Base-by-base conservation (phyloP, 768 basidiomycete genomes). In the Pleurotus pulmonarius region DNA sequence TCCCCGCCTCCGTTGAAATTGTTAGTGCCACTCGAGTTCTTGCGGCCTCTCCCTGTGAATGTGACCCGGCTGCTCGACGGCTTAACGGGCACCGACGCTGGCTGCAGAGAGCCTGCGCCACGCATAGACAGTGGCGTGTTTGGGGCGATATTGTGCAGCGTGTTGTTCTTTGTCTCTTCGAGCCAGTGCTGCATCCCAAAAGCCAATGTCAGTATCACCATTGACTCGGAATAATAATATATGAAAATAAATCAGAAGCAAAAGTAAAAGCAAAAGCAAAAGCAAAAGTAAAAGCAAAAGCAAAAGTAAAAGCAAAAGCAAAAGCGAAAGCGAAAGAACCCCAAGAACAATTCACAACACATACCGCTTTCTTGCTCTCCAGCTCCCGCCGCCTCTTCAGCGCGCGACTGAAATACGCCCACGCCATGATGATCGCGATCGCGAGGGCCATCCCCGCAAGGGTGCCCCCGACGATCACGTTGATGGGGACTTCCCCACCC, bases 401-500 rank as follows among this genome's bases (percentile, higher is more conserved):
- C 25, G 63, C 64, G 59, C 65, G 69, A 13, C 78, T 75, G 79
- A 79, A 82, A 56, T 68, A 75, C 41, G 73, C 64, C 80, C 81
- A 85, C 18, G 68, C 69, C 40, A 76, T 57, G 6, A 75, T 74
- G 4, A 71, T 64, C 5, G 69, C 62, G 15, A 83, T 55, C 4
- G 80, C 82, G 9, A 85, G 68, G 6, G 74, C 51, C 26, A 75
- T 70, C 18, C 84, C 84, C 0, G 70, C 83, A 2, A 64, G 70
- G 0, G 74, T 68, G 7, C 83, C 83, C 5, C 82, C 82, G 5
- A 70, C 78, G 58, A 85, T 79, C 9, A 80, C 76, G 9, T 64
- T 76, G 8, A 83, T 64, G 6, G 83, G 83, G 5, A 83, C 59
- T 61, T 29, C 51, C 54, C 38, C 59, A 24, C 22, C 57, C 49